phyloP scores from a whole-genome alignment of 2,329 filamentous ascomycete genomes.

The Colletotrichum sp. region DNA sequence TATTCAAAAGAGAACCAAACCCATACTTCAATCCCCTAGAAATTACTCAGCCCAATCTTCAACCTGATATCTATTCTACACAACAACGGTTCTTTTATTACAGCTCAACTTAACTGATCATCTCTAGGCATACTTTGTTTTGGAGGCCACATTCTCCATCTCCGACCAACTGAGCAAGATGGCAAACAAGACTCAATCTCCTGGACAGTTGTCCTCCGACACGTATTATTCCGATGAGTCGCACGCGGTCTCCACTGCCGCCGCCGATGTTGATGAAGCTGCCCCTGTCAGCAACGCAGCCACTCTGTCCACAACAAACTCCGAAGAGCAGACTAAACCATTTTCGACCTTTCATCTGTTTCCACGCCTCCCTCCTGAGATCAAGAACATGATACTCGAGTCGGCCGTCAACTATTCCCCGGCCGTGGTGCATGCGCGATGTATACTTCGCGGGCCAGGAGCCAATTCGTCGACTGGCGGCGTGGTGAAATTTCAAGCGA shows the following conservation, averaged over 20 bases:
- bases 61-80: accelerated
- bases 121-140: accelerated
- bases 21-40: no score
- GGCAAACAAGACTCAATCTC: neutral
- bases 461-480: neutral
- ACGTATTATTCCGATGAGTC: accelerated
- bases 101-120: neutral
- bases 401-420: neutral
- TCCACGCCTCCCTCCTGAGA: neutral
- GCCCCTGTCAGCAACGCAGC: neutral
- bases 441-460: neutral
- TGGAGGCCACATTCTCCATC: neutral
- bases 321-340: neutral
- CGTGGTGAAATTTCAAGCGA: neutral
- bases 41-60: no score
- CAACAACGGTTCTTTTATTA: neutral
- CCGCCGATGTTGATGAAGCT: neutral
- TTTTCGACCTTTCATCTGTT: neutral
- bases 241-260: neutral
- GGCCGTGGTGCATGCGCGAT: neutral
- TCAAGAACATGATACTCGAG: neutral
- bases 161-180: neutral
- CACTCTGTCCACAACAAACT: neutral
- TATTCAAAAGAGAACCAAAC: no score
- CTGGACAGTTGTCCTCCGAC: neutral